These are phyloP conservation scores for Rhizopogon vesiculosus DNA, from an alignment of 768 basidiomycete genomes.

Conservation along the genomic window DNA sequence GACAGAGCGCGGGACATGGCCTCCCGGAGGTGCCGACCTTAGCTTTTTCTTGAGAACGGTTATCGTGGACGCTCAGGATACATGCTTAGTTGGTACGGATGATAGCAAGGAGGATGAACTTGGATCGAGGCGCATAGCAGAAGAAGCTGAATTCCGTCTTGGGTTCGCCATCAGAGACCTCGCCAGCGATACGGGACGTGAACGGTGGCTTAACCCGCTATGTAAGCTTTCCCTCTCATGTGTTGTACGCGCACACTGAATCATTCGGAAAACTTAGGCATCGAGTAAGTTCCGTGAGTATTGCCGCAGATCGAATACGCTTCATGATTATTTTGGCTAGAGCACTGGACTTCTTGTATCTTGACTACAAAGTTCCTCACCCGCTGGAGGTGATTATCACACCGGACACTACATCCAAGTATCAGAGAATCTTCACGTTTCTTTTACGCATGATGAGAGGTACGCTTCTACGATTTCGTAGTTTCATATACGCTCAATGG, in stretches of 20 bases:
- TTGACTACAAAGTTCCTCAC: constrained; percentile 87
- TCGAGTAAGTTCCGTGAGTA: constrained; percentile 37
- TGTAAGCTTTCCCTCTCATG: constrained; percentile 42
- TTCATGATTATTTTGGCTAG: constrained; percentile 31
- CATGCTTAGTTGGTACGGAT: constrained; percentile 11
- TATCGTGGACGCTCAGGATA: constrained; percentile 73
- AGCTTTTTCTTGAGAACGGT: constrained; percentile 82
- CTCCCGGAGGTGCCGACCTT: constrained; percentile 80
- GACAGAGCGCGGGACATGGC: constrained; percentile 77
- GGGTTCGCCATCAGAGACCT: constrained; percentile 84
- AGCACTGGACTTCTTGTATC: constrained; percentile 85
- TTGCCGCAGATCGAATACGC: neutral
- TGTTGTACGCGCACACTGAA: neutral
- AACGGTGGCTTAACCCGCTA: constrained; percentile 79
- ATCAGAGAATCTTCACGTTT: constrained; percentile 79
- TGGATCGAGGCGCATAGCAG: constrained; percentile 31
- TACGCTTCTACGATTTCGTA: constrained; percentile 22
- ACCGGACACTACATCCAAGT: constrained; percentile 70
- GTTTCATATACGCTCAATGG: constrained; percentile 1
- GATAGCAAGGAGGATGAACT: constrained; percentile 24
- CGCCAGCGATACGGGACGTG: constrained; percentile 55
- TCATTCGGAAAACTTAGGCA: constrained; percentile 24
- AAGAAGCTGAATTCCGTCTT: constrained; percentile 71
- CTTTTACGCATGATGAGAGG: constrained; percentile 78
- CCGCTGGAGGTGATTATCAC: constrained; percentile 73